Evolutionary conservation across 495 filamentous ascomycete species (phyloP), one percentile per base, ranked within the genome.

Genomic region (Rhizodiscina lignyota): DNA sequence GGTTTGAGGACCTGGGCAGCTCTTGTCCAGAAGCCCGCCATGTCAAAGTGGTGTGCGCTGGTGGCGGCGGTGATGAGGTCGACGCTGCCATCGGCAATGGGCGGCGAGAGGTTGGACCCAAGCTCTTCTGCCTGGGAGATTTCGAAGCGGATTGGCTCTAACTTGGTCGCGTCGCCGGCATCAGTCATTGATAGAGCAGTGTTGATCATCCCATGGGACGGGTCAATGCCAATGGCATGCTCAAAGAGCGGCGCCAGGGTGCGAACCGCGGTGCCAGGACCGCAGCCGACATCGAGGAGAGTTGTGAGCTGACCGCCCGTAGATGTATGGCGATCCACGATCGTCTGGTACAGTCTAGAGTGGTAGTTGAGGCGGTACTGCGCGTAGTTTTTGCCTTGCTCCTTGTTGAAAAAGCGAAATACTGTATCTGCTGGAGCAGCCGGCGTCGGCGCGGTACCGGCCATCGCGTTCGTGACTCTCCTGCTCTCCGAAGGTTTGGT

Each of bases 1-100:
- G 64, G 63, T 38, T 60, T 64, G 20, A 79, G 51, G 1, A 63
- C 50, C n/a, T 62, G 57, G 0, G 74, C 73, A 17, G 73, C 55
- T 8, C 58, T 58, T 0, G 54, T 52, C 69, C 74, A 83, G 51
- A 73, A 74, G 13, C 63, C 54, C 4, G 69, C 45, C 37, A 73
- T 62, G 35, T 66, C 59, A 57, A 76, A 73, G 70, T 70, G 76
- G 43, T 76, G 72, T 5, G 66, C 61, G 0, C 67, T 60, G 19
- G 54, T 68, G 0, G 62, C 65, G 4, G 59, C 59, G 1, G 55
- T 64, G 32, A 77, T 49, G 20, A 74, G 44, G 41, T 74, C 70
- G 6, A 74, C 62, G 32, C 50, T 60, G 1, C 18, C 38, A 20
- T 46, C 56, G 16, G 4, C 11, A 18, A 45, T 30, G 2, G 27